Base-by-base conservation (phyloP, 768 basidiomycete species). In the Agrocybe praecox region DNA sequence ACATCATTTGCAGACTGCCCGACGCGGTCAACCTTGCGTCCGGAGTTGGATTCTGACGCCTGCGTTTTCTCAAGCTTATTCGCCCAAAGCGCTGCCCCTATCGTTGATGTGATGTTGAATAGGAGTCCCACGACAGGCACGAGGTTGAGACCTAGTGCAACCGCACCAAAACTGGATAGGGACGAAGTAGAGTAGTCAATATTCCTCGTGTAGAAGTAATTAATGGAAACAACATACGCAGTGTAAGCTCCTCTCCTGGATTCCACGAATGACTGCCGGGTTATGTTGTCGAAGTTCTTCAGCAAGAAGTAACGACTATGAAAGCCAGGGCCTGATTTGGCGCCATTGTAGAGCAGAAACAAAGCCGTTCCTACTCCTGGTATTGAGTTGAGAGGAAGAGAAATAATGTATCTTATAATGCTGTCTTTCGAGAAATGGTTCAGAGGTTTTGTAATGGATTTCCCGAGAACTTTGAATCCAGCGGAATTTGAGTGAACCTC, bases 1-100 rank as follows among this genome's bases (percentile, higher is more conserved):
- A 58, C 43, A 24, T 64, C 58, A 10, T 49, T 53, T 19, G 58
- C 60, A 23, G 52, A 59, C 34, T 63, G 52, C 1, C 60, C 65
- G 6, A 56, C 59, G 8, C 55, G 22, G 14, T 64, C 63, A 21
- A 64, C 62, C 22, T 57, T 48, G 14, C 59, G 51, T 12, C 61
- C 60, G 22, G 58, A 46, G 7, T 58, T 59, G 12, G 56, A 19
- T 2, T 60, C 23, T 10, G 62, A 56, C n/a, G 45, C 55, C 33
- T 61, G 23, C 17, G 49, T 60, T 48, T 74, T 79, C 70, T 91
- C 88, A n/a, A 89, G 52, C 46, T 86, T 80, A 23, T 81, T 80
- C 0, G 87, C 88, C 87, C 87, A 91, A 8, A 91, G 71, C 10
- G 89, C 89, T 1, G 87, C 88, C 21, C 89, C 89, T 21, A 88